These are phyloP conservation scores for Asterophora parasitica DNA, from an alignment of 768 basidiomycete genomes.

Conservation along the genomic window DNA sequence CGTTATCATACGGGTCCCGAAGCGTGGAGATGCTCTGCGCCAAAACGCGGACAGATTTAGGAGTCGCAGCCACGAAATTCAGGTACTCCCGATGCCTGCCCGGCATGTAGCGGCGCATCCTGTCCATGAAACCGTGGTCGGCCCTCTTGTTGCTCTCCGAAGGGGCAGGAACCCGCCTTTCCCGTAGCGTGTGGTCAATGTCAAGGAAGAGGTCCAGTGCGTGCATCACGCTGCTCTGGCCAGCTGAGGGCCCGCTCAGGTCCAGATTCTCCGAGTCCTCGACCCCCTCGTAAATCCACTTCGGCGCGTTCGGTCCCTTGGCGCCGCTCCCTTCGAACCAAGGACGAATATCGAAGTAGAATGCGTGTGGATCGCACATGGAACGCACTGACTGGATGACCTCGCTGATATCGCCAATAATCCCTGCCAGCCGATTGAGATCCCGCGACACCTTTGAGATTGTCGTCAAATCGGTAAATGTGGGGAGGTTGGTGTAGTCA, in stretches of 20 bases:
- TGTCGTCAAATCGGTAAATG: constrained; percentile 55
- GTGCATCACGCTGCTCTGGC: constrained; percentile 90
- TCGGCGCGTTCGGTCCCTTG: constrained; percentile 42
- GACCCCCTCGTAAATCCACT: constrained; percentile 81
- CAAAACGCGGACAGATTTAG: constrained; percentile 59
- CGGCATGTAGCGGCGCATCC: constrained; percentile 96
- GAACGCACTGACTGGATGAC: constrained; percentile 66
- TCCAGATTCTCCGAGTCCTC: constrained; percentile 52
- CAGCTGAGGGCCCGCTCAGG: constrained; percentile 86
- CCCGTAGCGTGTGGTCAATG: constrained; percentile 79
- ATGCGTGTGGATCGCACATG: constrained; percentile 76
- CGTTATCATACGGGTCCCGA: constrained; percentile 73
- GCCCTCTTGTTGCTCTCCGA: constrained; percentile 61
- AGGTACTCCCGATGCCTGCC: constrained; percentile 86
- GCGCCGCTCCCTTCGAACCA: constrained; percentile 88
- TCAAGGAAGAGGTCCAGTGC: constrained; percentile 83
- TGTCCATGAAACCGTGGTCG: constrained; percentile 80
- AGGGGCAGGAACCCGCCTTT: constrained; percentile 63
- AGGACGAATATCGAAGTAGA: constrained; percentile 86
- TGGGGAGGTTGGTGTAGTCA: constrained; percentile 75
- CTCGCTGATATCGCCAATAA: constrained; percentile 71
- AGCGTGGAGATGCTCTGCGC: constrained; percentile 54
- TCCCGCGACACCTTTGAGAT: constrained; percentile 68
- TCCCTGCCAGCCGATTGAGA: constrained; percentile 57
- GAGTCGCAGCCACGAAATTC: constrained; percentile 51